Evolutionary conservation across 208 protist genomes (phyloP).

Genomic region (Leishmania tropica): DNA sequence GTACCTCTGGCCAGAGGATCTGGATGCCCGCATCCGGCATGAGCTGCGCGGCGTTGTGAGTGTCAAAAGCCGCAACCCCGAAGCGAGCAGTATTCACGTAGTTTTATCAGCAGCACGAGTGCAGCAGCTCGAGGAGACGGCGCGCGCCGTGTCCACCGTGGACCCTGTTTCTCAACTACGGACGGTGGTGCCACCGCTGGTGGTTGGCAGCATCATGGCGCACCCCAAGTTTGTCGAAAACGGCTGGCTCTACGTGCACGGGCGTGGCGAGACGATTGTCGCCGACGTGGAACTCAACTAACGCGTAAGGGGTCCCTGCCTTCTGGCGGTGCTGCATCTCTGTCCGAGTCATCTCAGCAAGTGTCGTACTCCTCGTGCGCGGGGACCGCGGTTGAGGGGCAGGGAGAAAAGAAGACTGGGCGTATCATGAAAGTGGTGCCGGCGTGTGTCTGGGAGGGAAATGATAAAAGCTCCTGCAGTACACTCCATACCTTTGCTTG

Average conservation of each 20-base stretch:
- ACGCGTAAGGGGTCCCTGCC: not conserved
- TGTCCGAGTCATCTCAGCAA: not conserved
- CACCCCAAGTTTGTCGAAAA: slow-evolving; percentile 9
- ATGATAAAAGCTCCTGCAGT: not conserved
- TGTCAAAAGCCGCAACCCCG: not conserved
- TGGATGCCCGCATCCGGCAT: slow-evolving; percentile 51
- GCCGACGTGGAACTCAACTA: slow-evolving; percentile 8
- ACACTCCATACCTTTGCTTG: not conserved
- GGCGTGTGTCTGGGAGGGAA: not conserved
- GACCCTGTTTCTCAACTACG: not conserved
- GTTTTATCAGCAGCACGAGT: slow-evolving; percentile 15
- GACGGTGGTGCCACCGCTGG: not conserved
- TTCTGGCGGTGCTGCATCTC: not conserved
- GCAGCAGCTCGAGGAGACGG: slow-evolving; percentile 14
- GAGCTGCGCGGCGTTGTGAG: slow-evolving; percentile 33
- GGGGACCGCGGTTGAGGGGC: too few relatives aligned
- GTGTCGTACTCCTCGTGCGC: not conserved
- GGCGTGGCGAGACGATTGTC: slow-evolving; percentile 24
- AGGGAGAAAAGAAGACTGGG: too few relatives aligned
- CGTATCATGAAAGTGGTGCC: not conserved
- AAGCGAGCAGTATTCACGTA: slow-evolving; percentile 9
- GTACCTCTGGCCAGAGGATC: slow-evolving; percentile 44
- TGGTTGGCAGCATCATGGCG: slow-evolving; percentile 9
- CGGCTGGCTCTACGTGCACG: slow-evolving; percentile 35
- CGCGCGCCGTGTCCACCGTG: not conserved